Base-by-base conservation (phyloP, 2,329 filamentous ascomycete species). In the Phoma sp. region DNA sequence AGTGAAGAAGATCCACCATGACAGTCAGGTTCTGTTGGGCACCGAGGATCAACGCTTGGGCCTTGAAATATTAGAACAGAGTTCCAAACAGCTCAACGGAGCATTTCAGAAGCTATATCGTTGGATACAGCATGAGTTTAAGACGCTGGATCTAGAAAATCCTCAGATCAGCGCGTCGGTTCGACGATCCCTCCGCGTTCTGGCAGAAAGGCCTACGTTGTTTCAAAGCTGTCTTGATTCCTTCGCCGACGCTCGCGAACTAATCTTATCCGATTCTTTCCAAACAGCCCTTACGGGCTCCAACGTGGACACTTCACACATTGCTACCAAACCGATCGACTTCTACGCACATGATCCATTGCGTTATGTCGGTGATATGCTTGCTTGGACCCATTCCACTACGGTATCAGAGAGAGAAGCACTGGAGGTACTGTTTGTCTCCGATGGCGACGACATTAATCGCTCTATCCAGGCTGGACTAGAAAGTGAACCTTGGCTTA, bases 41-140 rank as follows among this genome's bases (percentile, higher is more conserved):
- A 90, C 92, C 27, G 93, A 97, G 72, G 91, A 92, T 65, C 93
- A 98, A 75, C 87, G 88, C 7, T 78, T 97, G 0, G 95, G 93
- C 0, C 80, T 96, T 4, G 93, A 98, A 66, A 84, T 98, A 43
- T 93, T 98, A 82, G 93, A 97, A 59, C 86, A 93, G 72, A 93
- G 88, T 50, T 93, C 92, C 0, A 91, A 91, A 55, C 86, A 91
- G 58, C 82, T 99, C 44, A 95, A 96, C 67, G 83, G 88, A 13
- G 93, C 91, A 4, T 99, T 95, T 65, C 93, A 99, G 71, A 99
- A 97, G 71, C 83, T 99, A 2, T 97, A 96, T 75, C 87, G 91
- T 65, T 99, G 93, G 93, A 87, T 96, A 18, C 93, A 97, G 71
- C 87, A 89, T 55, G 92, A 97, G 66, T 96, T 99, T 77, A 96